Base-by-base conservation (phyloP, 257 asterid genomes). In the Eustoma russellianum region DNA sequence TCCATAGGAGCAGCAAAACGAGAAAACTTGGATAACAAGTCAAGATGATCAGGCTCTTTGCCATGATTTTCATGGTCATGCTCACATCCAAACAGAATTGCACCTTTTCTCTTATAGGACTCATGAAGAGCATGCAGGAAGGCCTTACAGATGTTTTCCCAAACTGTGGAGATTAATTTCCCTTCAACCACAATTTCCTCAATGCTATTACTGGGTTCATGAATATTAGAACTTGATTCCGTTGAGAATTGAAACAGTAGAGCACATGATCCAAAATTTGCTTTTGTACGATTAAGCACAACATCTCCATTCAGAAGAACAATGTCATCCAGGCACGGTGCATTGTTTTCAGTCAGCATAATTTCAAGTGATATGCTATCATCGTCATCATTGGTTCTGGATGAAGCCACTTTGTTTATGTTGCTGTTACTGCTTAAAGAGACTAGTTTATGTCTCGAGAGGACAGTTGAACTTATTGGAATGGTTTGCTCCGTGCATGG, bases 131-230 rank as follows among this genome's bases (percentile, higher is more conserved):
- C 74, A 41, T 34, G 52, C 66, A 80, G 12, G 55, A 84, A 55
- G 49, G 68, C 66, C 61, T 77, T 70, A 53, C 83, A 69, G 62
- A 75, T 86, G 81, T 57, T 79, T 66, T 82, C 86, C 98, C 98
- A 91, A 5, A 73, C 96, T 66, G 77, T 73, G 35, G 87, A 69
- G 57, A 77, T 34, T 34, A 93, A 82, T 59, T 81, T 72, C 33
- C 81, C 89, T 77, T 87, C 94, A 50, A 84, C 84, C 48, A 70
- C 66, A 68, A 91, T 84, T 62, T 84, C 85, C 50, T 92, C 94
- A 48, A 86, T 68, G 53, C 58, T 50, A 56, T 83, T 85, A 71
- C 71, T 72, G 47, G 66, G 67, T 41, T 68, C 75, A 64, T 63
- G 67, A 52, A 66, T 60, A 16, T 48, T 70, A 62, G 59, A 62